Evolutionary conservation across 1,284 basidiomycete genomes (phyloP).

Genomic region (Apiotrichum porosum): DNA sequence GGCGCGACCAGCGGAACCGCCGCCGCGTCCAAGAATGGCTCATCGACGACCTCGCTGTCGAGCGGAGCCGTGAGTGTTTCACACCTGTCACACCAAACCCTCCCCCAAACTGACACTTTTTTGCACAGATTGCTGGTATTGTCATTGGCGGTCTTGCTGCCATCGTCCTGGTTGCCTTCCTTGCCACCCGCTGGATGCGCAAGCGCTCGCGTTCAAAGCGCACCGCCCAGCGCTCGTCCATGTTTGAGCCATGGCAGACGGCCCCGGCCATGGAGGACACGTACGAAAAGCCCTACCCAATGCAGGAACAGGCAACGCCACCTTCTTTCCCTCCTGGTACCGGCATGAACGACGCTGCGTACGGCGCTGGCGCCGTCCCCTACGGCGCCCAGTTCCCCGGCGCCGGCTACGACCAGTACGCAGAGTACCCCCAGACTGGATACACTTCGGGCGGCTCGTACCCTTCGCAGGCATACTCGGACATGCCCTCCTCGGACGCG

Average conservation of each 20-base stretch:
- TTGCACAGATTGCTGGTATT: slow-evolving; percentile 45
- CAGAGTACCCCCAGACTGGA: no score
- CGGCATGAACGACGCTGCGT: slow-evolving; percentile 1
- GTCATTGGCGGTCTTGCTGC: slow-evolving; percentile 39
- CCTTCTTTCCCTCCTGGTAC: slow-evolving; percentile 5
- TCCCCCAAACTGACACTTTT: slow-evolving; percentile 4
- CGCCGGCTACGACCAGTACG: slow-evolving; percentile 8
- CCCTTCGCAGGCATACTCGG: background rate
- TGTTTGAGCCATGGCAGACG: slow-evolving; percentile 42
- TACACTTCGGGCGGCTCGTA: no score
- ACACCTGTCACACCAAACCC: background rate
- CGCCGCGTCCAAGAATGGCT: background rate
- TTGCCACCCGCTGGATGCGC: slow-evolving; percentile 31
- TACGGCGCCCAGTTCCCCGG: slow-evolving; percentile 12
- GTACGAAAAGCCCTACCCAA: slow-evolving; percentile 17
- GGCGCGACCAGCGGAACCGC: background rate
- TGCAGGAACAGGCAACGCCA: slow-evolving; percentile 12
- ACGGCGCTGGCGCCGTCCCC: slow-evolving; percentile 16
- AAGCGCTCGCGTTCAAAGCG: slow-evolving; percentile 31
- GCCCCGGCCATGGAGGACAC: slow-evolving; percentile 30
- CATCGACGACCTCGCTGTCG: slow-evolving; percentile 1
- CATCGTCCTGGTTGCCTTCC: slow-evolving; percentile 28
- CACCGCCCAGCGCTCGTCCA: slow-evolving; percentile 31
- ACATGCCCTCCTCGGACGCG: no score
- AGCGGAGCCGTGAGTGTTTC: slow-evolving; percentile 12